Conservation (phyloP, 2,329 filamentous ascomycete species). For the Cladorrhinum sp. region DNA sequence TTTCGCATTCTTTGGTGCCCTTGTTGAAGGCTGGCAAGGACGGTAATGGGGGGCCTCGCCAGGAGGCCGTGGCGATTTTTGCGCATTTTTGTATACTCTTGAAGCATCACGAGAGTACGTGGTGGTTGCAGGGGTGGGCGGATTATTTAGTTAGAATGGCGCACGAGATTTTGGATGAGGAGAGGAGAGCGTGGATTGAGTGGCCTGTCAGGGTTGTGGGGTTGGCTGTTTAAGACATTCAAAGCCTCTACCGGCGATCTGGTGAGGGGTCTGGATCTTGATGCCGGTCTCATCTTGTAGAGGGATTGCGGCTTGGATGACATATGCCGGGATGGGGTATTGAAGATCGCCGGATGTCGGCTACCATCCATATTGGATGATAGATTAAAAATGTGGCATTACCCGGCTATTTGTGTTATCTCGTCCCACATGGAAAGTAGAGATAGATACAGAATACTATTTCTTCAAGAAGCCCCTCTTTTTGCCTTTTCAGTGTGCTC, state of each 20-base stretch:
- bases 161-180: constrained; percentile 32
- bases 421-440: background rate
- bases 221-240: too few relatives aligned
- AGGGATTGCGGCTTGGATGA: background rate
- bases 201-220: constrained; percentile 24
- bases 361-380: background rate
- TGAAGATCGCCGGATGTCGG: background rate
- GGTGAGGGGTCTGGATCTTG: too few relatives aligned
- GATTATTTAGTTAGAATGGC: constrained; percentile 32
- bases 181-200: constrained; percentile 36
- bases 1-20: constrained; percentile 36
- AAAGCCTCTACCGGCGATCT: too few relatives aligned
- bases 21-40: constrained; percentile 29
- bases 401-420: background rate
- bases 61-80: constrained; percentile 35
- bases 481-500: too few relatives aligned
- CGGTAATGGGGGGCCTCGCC: constrained; percentile 16
- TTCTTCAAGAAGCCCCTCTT: background rate
- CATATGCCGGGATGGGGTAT: background rate
- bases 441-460: background rate
- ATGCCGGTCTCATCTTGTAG: background rate
- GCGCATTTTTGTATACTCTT: constrained; percentile 36
- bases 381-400: background rate
- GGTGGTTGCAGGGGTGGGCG: constrained; percentile 37
- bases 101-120: constrained; percentile 33